Evolutionary conservation across 225 moss, liverwort and hornwort genomes (phyloP), one percentile per base, ranked within the genome.

Genomic region (Ulota crispa): DNA sequence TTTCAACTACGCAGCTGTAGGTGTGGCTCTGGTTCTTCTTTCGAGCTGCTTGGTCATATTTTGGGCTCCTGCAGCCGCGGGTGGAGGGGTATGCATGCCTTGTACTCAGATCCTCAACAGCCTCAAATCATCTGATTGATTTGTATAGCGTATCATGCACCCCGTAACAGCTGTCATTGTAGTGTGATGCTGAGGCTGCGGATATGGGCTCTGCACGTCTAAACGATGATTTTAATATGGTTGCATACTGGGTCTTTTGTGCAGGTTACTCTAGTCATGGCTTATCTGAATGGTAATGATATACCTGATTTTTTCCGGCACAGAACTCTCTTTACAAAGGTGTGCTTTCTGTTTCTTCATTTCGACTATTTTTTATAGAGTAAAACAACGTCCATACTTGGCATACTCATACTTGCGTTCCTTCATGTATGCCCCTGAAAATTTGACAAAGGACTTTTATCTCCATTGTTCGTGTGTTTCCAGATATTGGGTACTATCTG

Each of bases 201-300:
- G 78, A 52, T 41, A 54, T 78, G 31, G 42, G 16, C 70, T 81
- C 47, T 42, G 42, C 28, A 78, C 11, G n/a, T 43, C 13, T 26
- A 66, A 30, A 31, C 69, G 30, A 73, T 41, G 68, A 24, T 42
- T 45, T 41, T 42, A n/a, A 84, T 19, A 65, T 78, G 78, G 52
- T 21, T 65, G 20, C 24, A 56, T 36, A 50, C 64, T 42, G 75
- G 42, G 20, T 52, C 39, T 15, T 70, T 76, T 70, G 66, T 70
- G 81, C 92, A 95, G 95, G 95, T 94, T 37, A 96, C 96, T 28
- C 82, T 96, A 31, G 91, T 96, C 24, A 96, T 96, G 94, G 96
- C 96, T 75, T 96, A 94, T 83, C 64, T 94, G 50, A 96, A 96
- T 80, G 96, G 96, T 36, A 96, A 92, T 72, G 96, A 94, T 52